phyloP scores from a whole-genome alignment of 2,329 filamentous ascomycete genomes.

The Apiospora marii region DNA sequence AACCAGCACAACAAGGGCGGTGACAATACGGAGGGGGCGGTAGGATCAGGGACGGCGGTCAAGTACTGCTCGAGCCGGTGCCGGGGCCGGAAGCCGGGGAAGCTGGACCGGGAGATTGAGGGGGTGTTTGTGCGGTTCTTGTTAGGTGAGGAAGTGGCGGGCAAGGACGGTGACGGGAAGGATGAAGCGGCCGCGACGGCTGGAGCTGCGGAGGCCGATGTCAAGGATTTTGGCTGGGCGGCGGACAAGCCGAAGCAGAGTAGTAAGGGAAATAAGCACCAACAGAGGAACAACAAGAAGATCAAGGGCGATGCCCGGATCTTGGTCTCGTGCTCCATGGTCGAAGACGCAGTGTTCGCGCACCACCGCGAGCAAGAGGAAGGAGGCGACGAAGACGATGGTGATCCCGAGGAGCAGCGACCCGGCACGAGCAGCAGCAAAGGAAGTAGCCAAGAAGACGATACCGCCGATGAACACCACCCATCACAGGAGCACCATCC shows the following conservation, averaged over 20 bases:
- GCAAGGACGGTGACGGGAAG: conserved; percentile 20
- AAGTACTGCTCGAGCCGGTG: conserved; percentile 68
- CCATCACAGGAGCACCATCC: neutral
- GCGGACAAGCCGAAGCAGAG: neutral
- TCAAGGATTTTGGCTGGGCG: neutral
- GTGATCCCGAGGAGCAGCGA: conserved; percentile 24
- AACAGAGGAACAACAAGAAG: conserved; percentile 36
- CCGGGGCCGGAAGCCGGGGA: conserved; percentile 57
- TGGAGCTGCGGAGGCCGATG: neutral
- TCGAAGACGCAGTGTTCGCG: conserved; percentile 60
- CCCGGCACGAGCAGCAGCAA: neutral
- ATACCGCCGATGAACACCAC: neutral
- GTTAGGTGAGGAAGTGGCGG: conserved; percentile 28
- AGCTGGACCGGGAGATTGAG: conserved; percentile 61
- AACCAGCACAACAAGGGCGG: conserved; percentile 25
- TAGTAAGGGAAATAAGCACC: conserved; percentile 36
- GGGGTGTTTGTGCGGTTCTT: conserved; percentile 52
- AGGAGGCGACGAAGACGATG: neutral
- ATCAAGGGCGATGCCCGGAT: conserved; percentile 59
- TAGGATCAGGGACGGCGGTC: conserved; percentile 31
- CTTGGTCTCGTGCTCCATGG: conserved; percentile 56
- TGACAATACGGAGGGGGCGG: conserved; percentile 38
- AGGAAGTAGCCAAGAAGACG: neutral
- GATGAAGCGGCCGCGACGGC: neutral
- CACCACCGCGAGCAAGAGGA: conserved; percentile 47